phyloP scores from a whole-genome alignment of 2,329 filamentous ascomycete genomes.

The Pseudogymnoascus sp. region DNA sequence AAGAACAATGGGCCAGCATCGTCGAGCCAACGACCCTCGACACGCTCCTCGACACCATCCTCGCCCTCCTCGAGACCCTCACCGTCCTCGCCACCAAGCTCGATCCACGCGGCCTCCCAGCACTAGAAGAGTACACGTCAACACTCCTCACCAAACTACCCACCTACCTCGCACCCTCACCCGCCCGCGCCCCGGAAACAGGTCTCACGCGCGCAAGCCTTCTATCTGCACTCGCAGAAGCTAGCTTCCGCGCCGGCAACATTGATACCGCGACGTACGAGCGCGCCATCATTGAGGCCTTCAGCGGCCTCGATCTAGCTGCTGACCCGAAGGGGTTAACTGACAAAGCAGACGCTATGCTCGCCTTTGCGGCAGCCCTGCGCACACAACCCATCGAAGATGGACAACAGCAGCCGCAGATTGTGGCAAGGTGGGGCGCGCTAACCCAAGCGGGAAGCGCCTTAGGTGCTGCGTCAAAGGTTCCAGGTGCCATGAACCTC shows the following conservation, averaged over 20 bases:
- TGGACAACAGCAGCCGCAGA: slow-evolving; percentile 16
- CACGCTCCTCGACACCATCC: slow-evolving; percentile 58
- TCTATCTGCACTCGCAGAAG: slow-evolving; percentile 44
- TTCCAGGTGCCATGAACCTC: slow-evolving; percentile 40
- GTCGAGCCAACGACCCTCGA: slow-evolving; percentile 56
- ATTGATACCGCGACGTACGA: slow-evolving; percentile 46
- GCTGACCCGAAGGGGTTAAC: slow-evolving; percentile 40
- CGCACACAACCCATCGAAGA: slow-evolving; percentile 27
- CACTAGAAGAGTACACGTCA: slow-evolving; percentile 47
- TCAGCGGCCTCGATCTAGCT: slow-evolving; percentile 32
- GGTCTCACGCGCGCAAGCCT: slow-evolving; percentile 48
- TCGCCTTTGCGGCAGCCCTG: slow-evolving; percentile 38
- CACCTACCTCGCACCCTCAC: slow-evolving; percentile 36
- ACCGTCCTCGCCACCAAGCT: slow-evolving; percentile 37
- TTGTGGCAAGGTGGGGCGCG: slow-evolving; percentile 40
- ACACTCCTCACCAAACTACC: slow-evolving; percentile 43
- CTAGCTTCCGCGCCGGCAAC: slow-evolving; percentile 42
- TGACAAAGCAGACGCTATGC: slow-evolving; percentile 47
- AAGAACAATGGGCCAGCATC: slow-evolving; percentile 58
- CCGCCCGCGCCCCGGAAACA: slow-evolving; percentile 40
- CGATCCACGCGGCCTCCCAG: slow-evolving; percentile 38
- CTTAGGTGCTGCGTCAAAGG: slow-evolving; percentile 41
- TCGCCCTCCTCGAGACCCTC: slow-evolving; percentile 51
- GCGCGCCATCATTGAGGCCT: slow-evolving; percentile 33
- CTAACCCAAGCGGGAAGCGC: slow-evolving; percentile 41